Conservation (phyloP, 2,329 filamentous ascomycete genomes). For the Boeremia exigua region DNA sequence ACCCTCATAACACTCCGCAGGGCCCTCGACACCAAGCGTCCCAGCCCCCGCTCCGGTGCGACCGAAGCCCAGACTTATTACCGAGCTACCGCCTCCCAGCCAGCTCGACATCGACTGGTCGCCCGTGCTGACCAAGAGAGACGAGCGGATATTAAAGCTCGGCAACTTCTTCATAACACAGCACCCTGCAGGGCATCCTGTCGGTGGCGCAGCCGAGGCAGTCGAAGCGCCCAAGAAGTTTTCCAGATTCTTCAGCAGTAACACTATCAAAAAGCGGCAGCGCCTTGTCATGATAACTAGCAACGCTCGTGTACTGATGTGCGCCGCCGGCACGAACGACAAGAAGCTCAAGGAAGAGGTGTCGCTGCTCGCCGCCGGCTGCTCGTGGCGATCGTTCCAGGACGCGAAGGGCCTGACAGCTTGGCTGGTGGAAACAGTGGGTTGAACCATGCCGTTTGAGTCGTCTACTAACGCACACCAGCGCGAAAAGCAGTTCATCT, state of each 20-base stretch:
- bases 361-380: constrained; percentile 77
- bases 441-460: constrained; percentile 46
- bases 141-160: constrained; percentile 92
- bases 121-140: constrained; percentile 85
- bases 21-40: constrained; percentile 38
- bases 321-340: constrained; percentile 89
- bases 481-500: constrained; percentile 89
- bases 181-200: constrained; percentile 76
- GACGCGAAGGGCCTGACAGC: constrained; percentile 87
- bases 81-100: constrained; percentile 93
- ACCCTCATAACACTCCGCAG: constrained; percentile 25
- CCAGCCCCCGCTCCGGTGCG: constrained; percentile 48
- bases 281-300: constrained; percentile 94
- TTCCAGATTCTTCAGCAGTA: constrained; percentile 90
- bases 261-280: constrained; percentile 89
- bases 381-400: constrained; percentile 77
- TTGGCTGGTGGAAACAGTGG: constrained; percentile 93
- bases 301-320: constrained; percentile 85
- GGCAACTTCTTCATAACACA: constrained; percentile 88
- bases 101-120: constrained; percentile 99
- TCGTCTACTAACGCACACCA: constrained; percentile 47
- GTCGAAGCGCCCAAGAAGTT: constrained; percentile 79
- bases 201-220: constrained; percentile 70
- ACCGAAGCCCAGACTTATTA: constrained; percentile 77
- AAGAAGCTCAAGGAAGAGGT: constrained; percentile 95